A percentile compares a stretch with the other conserved stretches of the same genome.
Conservation (phyloP, 768 basidiomycete genomes). For the Trametes maxima region DNA sequence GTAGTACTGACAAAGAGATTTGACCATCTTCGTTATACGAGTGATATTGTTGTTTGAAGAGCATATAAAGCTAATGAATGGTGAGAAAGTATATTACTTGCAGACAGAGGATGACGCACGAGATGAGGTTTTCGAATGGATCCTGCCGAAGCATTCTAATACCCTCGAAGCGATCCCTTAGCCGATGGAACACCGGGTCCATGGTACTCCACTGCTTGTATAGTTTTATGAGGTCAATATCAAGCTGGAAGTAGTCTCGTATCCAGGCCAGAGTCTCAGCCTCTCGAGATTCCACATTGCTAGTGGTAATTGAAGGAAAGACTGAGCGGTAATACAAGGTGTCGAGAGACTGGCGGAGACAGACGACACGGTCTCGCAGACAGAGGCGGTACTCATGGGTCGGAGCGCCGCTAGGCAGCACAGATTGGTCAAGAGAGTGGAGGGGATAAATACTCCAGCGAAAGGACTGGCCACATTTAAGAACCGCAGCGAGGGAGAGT, state of each 20-base stretch:
- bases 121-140: slow-evolving; percentile 93
- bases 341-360: slow-evolving; percentile 70
- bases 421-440: slow-evolving; percentile 7
- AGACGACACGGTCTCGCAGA: slow-evolving; percentile 80
- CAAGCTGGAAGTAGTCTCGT: slow-evolving; percentile 86
- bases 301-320: slow-evolving; percentile 50
- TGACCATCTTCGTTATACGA: slow-evolving; percentile 93
- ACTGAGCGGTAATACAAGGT: slow-evolving; percentile 71
- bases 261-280: slow-evolving; percentile 76
- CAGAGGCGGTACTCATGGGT: slow-evolving; percentile 79
- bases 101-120: slow-evolving; percentile 57
- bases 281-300: slow-evolving; percentile 41
- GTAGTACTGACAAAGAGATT: slow-evolving; percentile 75
- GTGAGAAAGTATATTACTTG: neutral
- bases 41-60: slow-evolving; percentile 96
- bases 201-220: slow-evolving; percentile 75
- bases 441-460: slow-evolving; percentile 69
- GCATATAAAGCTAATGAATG: slow-evolving; percentile 75
- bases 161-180: slow-evolving; percentile 70
- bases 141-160: slow-evolving; percentile 90
- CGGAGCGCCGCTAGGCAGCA: slow-evolving; percentile 23
- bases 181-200: slow-evolving; percentile 74
- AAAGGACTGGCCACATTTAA: slow-evolving; percentile 86
- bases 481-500: slow-evolving; percentile 74
- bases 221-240: slow-evolving; percentile 66